Conservation (phyloP, 1,284 basidiomycete genomes). For the Puccinia polysora region DNA sequence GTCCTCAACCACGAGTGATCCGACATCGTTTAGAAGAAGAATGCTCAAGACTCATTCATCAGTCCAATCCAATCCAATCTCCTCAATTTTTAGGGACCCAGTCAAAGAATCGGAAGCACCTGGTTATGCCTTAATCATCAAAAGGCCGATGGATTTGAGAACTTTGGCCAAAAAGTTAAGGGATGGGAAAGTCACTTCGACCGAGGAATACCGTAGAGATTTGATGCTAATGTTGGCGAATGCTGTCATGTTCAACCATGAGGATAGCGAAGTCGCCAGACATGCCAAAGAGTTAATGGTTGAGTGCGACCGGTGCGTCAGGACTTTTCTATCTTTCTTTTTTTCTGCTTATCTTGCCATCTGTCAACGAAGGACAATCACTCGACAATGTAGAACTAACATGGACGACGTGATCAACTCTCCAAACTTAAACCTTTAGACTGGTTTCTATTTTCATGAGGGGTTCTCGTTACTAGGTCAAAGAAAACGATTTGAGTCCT, state of each 20-base stretch:
- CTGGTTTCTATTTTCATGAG: slow-evolving; percentile 42
- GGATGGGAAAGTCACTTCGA: slow-evolving; percentile 71
- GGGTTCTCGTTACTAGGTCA: slow-evolving; percentile 34
- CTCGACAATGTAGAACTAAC: background rate
- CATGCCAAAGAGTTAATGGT: slow-evolving; percentile 83
- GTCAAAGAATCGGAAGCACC: slow-evolving; percentile 81
- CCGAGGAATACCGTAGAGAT: slow-evolving; percentile 80
- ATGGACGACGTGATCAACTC: background rate
- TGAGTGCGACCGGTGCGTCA: slow-evolving; percentile 55
- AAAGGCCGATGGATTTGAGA: slow-evolving; percentile 85
- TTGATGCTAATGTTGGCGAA: slow-evolving; percentile 90
- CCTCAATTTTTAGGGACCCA: slow-evolving; percentile 73
- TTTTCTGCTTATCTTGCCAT: background rate
- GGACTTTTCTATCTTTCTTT: background rate
- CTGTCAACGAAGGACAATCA: background rate
- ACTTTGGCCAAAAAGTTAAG: slow-evolving; percentile 76
- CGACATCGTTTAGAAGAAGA: slow-evolving; percentile 37
- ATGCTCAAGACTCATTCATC: slow-evolving; percentile 43
- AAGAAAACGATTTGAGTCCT: no score
- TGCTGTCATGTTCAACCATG: slow-evolving; percentile 88
- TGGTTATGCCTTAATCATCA: slow-evolving; percentile 83
- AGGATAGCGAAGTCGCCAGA: slow-evolving; percentile 58
- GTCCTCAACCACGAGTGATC: slow-evolving; percentile 25
- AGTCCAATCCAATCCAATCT: slow-evolving; percentile 41
- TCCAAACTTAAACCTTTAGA: slow-evolving; percentile 3